A percentile compares a stretch with the other conserved stretches of the same genome.
Evolutionary conservation across 495 filamentous ascomycete genomes (phyloP).

Genomic region (Patellaria atrata): DNA sequence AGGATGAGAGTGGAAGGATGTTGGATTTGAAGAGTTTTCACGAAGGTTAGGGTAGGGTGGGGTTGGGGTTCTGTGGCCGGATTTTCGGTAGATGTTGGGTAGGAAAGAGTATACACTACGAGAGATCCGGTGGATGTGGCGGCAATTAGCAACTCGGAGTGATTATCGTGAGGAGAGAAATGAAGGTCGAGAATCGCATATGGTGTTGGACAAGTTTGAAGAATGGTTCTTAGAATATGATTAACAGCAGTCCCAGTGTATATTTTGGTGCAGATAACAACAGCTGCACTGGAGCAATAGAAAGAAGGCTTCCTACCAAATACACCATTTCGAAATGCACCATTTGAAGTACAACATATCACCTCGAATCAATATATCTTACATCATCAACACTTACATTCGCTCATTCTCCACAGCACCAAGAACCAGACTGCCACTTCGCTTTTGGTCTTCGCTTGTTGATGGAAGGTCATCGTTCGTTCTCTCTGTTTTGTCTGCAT

Average conservation of each 20-base stretch:
- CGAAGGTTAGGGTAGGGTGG: conserved; percentile 17
- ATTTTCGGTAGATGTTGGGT: no score
- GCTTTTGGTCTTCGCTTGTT: conserved; percentile 11
- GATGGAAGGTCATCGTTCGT: conserved; percentile 24
- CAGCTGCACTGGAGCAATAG: no score
- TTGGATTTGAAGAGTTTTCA: conserved; percentile 28
- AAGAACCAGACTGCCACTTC: conserved; percentile 14
- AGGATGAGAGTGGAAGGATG: conserved; percentile 44
- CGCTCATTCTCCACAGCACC: conserved; percentile 27
- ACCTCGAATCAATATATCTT: no score
- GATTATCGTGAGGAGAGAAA: conserved; percentile 44
- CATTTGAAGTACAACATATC: no score
- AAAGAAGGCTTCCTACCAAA: no score
- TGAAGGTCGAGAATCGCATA: conserved; percentile 76
- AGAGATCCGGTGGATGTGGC: conserved; percentile 61
- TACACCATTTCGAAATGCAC: no score
- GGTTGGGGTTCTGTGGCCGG: conserved; percentile 1
- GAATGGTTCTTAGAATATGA: conserved; percentile 20
- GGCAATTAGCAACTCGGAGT: conserved; percentile 41
- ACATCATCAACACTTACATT: conserved; percentile 45
- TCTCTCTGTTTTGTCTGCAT: conserved; percentile 19
- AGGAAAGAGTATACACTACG: conserved; percentile 47
- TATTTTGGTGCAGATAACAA: no score
- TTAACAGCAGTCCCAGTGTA: no score
- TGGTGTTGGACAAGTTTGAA: conserved; percentile 39